These are phyloP conservation scores for Aspergillus nanangensis DNA, from an alignment of 495 filamentous ascomycete species.

Conservation along the genomic window DNA sequence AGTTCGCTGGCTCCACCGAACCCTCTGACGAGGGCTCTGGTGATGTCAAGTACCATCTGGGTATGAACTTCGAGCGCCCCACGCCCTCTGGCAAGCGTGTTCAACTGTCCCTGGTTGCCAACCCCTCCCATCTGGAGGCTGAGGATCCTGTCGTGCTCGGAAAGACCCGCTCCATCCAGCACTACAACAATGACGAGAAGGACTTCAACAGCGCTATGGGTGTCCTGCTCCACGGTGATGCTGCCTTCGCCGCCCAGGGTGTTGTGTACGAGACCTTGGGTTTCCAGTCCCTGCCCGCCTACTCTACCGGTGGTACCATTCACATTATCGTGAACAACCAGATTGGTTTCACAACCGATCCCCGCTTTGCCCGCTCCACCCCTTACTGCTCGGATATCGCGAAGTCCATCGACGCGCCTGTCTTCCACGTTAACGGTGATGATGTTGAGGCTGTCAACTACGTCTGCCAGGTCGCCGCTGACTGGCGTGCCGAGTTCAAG, in stretches of 20 bases:
- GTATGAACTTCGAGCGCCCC: slow-evolving; percentile 99
- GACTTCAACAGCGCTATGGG: slow-evolving; percentile 87
- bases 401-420: slow-evolving; percentile 95
- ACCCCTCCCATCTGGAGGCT: slow-evolving; percentile 96
- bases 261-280: slow-evolving; percentile 98
- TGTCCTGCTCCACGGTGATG: slow-evolving; percentile 93
- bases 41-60: slow-evolving; percentile 98
- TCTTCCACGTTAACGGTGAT: slow-evolving; percentile 98
- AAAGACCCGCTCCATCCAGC: slow-evolving; percentile 95
- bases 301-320: slow-evolving; percentile 96
- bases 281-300: slow-evolving; percentile 90
- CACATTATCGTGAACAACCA: slow-evolving; percentile 99
- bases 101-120: slow-evolving; percentile 95
- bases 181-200: slow-evolving; percentile 96
- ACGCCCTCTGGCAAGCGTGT: slow-evolving; percentile 98
- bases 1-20: slow-evolving; percentile 86
- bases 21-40: slow-evolving; percentile 94
- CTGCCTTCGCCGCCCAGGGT: slow-evolving; percentile 93
- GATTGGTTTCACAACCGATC: slow-evolving; percentile 99
- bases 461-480: slow-evolving; percentile 91
- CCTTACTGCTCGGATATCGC: slow-evolving; percentile 99
- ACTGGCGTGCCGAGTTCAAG: slow-evolving; percentile 98
- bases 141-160: slow-evolving; percentile 97
- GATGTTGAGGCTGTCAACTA: slow-evolving; percentile 98
- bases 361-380: slow-evolving; percentile 92